Conservation (phyloP, 2,329 filamentous ascomycete species). For the Atkinsonella hypoxylon region DNA sequence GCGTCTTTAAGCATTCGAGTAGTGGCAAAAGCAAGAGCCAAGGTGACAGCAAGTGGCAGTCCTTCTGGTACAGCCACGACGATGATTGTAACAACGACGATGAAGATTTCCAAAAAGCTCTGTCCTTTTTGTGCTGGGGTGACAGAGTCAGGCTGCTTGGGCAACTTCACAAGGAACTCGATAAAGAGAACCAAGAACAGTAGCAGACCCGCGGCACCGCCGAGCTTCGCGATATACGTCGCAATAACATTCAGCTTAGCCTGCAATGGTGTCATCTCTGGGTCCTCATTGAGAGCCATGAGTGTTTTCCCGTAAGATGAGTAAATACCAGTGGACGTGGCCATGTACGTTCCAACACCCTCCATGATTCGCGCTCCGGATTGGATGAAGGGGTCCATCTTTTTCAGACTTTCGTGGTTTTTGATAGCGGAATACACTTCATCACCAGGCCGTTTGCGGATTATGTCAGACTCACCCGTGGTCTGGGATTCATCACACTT, state of each 20-base stretch:
- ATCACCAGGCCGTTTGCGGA: conserved; percentile 55
- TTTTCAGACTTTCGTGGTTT: conserved; percentile 51
- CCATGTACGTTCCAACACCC: conserved; percentile 62
- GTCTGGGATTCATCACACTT: conserved; percentile 70
- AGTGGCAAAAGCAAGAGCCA: conserved; percentile 66
- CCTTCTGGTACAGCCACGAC: conserved; percentile 72
- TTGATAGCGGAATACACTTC: conserved; percentile 61
- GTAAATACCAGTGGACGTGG: conserved; percentile 61
- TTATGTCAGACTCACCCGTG: conserved; percentile 67
- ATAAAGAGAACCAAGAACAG: conserved; percentile 81
- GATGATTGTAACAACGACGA: conserved; percentile 68
- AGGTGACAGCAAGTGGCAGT: conserved; percentile 63
- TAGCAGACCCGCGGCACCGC: conserved; percentile 63
- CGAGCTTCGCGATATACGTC: conserved; percentile 66
- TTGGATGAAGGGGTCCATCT: conserved; percentile 75
- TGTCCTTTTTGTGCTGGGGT: conserved; percentile 66
- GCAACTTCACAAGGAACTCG: conserved; percentile 64
- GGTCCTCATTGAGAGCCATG: conserved; percentile 60
- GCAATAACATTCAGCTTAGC: conserved; percentile 64
- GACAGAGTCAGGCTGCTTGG: conserved; percentile 30
- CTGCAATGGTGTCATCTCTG: conserved; percentile 65
- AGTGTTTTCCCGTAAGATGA: conserved; percentile 67
- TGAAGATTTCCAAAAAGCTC: conserved; percentile 63
- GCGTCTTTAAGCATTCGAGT: conserved; percentile 68
- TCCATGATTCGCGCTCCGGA: conserved; percentile 72